A percentile compares a stretch with the other conserved stretches of the same genome.
phyloP scores from a whole-genome alignment of 2,329 filamentous ascomycete genomes.

The Phialocephala sp. region DNA sequence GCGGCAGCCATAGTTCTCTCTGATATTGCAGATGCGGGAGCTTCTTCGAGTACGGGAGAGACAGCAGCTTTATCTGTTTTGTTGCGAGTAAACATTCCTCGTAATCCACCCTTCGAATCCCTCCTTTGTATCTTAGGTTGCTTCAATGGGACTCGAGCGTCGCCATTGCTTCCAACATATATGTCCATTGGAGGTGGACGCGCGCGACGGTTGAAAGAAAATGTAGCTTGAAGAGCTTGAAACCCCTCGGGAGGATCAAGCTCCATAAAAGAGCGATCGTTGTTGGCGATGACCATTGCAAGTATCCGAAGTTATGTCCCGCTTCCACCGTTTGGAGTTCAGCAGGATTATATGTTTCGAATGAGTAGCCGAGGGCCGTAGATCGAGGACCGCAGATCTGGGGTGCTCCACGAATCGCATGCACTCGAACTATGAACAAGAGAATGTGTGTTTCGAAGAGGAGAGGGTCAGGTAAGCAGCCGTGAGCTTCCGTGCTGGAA shows the following conservation, averaged over 20 bases:
- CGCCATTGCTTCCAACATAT: constrained; percentile 18
- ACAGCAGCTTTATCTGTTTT: constrained; percentile 35
- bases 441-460: constrained; percentile 11
- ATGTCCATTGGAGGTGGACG: constrained; percentile 37
- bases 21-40: constrained; percentile 24
- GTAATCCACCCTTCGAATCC: constrained; percentile 39
- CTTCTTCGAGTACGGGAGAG: constrained; percentile 32
- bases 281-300: constrained; percentile 8
- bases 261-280: constrained; percentile 15
- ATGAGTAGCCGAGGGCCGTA: too few relatives aligned
- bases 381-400: constrained; percentile 3
- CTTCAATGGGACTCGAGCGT: constrained; percentile 31
- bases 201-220: constrained; percentile 32
- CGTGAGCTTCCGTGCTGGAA: neutral
- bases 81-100: constrained; percentile 41
- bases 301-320: neutral
- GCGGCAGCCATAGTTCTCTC: constrained; percentile 26
- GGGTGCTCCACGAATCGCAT: constrained; percentile 8
- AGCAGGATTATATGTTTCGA: neutral
- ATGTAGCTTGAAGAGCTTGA: constrained; percentile 24
- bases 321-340: neutral
- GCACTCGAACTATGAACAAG: constrained; percentile 8
- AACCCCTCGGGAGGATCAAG: constrained; percentile 24
- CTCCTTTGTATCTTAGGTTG: constrained; percentile 34
- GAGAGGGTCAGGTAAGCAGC: neutral